Percentiles rank a stretch among this genome's conserved stretches.
phyloP scores from a whole-genome alignment of 805 yeast species.

The Wickerhamiella domercqiae region DNA sequence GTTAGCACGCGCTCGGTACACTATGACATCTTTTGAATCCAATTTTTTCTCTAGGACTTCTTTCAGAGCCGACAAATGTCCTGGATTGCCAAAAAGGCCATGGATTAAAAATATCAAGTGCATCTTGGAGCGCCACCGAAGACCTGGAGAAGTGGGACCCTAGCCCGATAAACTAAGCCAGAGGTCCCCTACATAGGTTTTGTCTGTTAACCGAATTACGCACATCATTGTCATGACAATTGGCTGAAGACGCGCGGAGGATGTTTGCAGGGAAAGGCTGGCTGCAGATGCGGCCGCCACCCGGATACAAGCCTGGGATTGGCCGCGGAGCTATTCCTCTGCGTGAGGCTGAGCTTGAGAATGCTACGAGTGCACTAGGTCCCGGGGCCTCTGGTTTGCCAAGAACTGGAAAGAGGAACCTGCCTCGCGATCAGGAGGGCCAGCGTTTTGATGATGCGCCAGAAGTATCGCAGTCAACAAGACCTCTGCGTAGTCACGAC shows the following conservation, averaged over 20 bases:
- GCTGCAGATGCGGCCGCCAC: conserved; percentile 73
- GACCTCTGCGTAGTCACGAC: no score
- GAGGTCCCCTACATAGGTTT: no score
- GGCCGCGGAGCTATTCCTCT: conserved; percentile 96
- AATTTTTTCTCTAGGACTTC: conserved; percentile 27
- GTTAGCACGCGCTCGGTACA: conserved; percentile 39
- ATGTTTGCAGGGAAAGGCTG: conserved; percentile 27
- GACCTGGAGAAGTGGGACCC: no score
- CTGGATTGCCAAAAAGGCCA: conserved; percentile 48
- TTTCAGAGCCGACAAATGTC: conserved; percentile 37
- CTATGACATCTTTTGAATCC: conserved; percentile 23
- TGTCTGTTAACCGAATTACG: no score
- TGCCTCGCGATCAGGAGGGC: conserved; percentile 19
- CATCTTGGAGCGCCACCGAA: conserved; percentile 4
- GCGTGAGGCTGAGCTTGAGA: conserved; percentile 5
- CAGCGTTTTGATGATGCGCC: conserved; percentile 21
- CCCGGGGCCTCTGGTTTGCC: conserved; percentile 27
- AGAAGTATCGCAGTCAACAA: conserved; percentile 19
- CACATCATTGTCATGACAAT: no score
- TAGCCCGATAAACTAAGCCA: no score
- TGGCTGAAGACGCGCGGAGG: no score
- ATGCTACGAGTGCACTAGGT: conserved; percentile 66
- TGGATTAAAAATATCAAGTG: conserved; percentile 17
- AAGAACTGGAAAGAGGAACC: no score
- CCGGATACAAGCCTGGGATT: conserved; percentile 79